A percentile compares a stretch with the other conserved stretches of the same genome.
phyloP scores from a whole-genome alignment of 768 basidiomycete genomes.

The Hemileccinum rubropunctum region DNA sequence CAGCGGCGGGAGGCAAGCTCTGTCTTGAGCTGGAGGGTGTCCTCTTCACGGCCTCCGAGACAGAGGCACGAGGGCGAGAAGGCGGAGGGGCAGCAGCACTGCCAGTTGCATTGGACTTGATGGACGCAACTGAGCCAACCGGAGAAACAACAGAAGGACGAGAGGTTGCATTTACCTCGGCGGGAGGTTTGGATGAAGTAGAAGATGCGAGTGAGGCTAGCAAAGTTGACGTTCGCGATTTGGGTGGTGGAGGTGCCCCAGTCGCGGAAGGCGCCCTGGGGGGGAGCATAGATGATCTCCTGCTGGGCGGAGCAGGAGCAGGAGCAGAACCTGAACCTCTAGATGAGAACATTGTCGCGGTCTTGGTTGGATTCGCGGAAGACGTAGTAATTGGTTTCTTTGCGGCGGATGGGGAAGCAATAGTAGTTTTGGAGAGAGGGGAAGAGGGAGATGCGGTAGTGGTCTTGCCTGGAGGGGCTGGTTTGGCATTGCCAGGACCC shows the following conservation, averaged over 20 bases:
- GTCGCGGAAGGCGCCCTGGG: conserved; percentile 40
- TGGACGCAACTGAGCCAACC: conserved; percentile 47
- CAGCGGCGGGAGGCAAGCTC: conserved; percentile 32
- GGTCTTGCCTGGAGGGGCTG: conserved; percentile 42
- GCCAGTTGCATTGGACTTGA: conserved; percentile 38
- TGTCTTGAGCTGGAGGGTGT: conserved; percentile 41
- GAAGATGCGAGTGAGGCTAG: conserved; percentile 26
- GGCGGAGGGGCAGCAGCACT: conserved; percentile 23
- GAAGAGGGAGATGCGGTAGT: conserved; percentile 29
- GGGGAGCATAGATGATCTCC: conserved; percentile 32
- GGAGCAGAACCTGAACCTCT: conserved; percentile 29
- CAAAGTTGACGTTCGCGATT: conserved; percentile 37
- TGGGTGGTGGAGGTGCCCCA: conserved; percentile 33
- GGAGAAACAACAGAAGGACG: conserved; percentile 59
- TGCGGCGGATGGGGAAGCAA: conserved; percentile 24
- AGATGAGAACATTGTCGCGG: conserved; percentile 31
- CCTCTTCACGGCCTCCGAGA: conserved; percentile 65
- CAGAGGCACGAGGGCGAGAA: conserved; percentile 60
- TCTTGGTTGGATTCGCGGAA: conserved; percentile 33
- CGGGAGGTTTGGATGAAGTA: conserved; percentile 17
- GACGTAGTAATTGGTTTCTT: conserved; percentile 29
- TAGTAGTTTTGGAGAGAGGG: conserved; percentile 30
- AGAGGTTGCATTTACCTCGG: conserved; percentile 27
- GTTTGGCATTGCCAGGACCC: conserved; percentile 53
- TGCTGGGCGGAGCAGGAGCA: conserved; percentile 32